Evolutionary conservation across 139 green algal genomes (phyloP), one percentile per base, ranked within the genome.

Genomic region (Chlamydomonas sp.): DNA sequence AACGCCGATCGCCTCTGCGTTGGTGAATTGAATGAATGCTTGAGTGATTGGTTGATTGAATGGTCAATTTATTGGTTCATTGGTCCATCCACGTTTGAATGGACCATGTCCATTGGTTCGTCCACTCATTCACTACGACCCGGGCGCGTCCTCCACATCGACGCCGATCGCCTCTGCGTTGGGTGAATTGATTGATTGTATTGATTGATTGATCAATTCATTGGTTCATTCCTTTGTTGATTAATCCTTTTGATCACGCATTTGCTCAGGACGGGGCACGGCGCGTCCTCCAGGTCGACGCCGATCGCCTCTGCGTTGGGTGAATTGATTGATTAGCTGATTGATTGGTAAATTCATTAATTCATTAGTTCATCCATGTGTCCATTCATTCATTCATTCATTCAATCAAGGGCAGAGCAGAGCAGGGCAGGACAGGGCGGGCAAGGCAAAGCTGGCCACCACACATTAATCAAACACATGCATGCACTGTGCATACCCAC

Each of bases 401-500:
- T 64, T 64, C 54, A 57, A 16, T 57, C n/a, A n/a, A n/a, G n/a
- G n/a, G n/a, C n/a, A n/a, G n/a, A n/a, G n/a, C n/a, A n/a, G n/a
- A n/a, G n/a, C n/a, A n/a, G n/a, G n/a, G n/a, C n/a, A n/a, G n/a
- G n/a, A n/a, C n/a, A n/a, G n/a, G n/a, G n/a, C n/a, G n/a, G n/a
- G n/a, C n/a, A n/a, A n/a, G n/a, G n/a, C n/a, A n/a, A n/a, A n/a
- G n/a, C n/a, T n/a, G n/a, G n/a, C n/a, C n/a, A n/a, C n/a, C n/a
- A n/a, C n/a, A n/a, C n/a, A n/a, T n/a, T n/a, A n/a, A n/a, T n/a
- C n/a, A n/a, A n/a, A n/a, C n/a, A n/a, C n/a, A n/a, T n/a, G n/a
- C n/a, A n/a, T 26, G 68, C 65, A 24, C 78, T 69, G 1, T 86
- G 72, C n/a, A 78, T 70, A 39, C 58, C 38, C 31, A 75, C 76